phyloP scores from a whole-genome alignment of 768 basidiomycete species.

The Boletus fagicola region DNA sequence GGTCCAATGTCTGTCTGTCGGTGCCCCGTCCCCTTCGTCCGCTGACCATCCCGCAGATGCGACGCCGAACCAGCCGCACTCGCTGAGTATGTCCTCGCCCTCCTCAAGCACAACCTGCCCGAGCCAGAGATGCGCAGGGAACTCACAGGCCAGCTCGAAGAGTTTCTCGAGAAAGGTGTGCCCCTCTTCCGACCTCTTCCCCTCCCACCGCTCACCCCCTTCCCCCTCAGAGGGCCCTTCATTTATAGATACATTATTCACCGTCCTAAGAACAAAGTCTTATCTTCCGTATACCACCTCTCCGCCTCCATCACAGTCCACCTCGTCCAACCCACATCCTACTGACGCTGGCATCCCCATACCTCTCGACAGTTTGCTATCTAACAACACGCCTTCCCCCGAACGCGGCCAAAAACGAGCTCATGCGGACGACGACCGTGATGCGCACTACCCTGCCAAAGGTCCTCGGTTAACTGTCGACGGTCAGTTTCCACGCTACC shows the following conservation, averaged over 20 bases:
- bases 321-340: conserved; percentile 36
- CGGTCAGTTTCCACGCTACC: conserved; percentile 64
- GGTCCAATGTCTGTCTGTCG: conserved; percentile 82
- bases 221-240: conserved; percentile 52
- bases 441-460: conserved; percentile 60
- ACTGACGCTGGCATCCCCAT: conserved; percentile 75
- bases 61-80: conserved; percentile 95
- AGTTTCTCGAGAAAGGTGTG: conserved; percentile 90
- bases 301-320: conserved; percentile 34
- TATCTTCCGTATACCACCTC: conserved; percentile 71
- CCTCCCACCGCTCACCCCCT: conserved; percentile 11
- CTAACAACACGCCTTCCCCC: conserved; percentile 44
- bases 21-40: not conserved
- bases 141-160: conserved; percentile 72
- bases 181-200: not conserved
- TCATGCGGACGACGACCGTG: conserved; percentile 58
- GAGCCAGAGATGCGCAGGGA: conserved; percentile 82
- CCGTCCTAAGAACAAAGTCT: conserved; percentile 79
- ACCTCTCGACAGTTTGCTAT: conserved; percentile 64
- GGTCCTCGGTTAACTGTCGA: conserved; percentile 67
- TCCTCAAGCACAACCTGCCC: conserved; percentile 85
- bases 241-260: conserved; percentile 87
- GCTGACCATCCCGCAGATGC: conserved; percentile 53
- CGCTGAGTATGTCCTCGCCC: conserved; percentile 90
- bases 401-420: conserved; percentile 66